These are phyloP conservation scores for Tetradesmus obliquus DNA, from an alignment of 139 green algal genomes.

Conservation along the genomic window DNA sequence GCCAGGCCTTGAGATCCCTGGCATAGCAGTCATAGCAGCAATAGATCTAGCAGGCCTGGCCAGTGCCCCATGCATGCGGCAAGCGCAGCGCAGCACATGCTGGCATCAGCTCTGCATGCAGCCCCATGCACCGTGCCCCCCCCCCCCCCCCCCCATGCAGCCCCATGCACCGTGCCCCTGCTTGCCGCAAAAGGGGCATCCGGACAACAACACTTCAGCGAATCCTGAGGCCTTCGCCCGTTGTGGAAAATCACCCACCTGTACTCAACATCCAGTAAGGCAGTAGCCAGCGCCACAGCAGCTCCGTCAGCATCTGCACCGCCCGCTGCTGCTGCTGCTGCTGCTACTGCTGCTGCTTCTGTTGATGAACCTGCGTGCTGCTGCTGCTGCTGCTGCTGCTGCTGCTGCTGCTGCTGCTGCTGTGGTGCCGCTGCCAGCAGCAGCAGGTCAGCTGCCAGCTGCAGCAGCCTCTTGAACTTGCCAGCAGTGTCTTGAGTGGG, in stretches of 20 bases:
- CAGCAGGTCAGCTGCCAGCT: conserved; percentile 17
- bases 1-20: no score
- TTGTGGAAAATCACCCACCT: background rate
- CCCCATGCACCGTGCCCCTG: no score
- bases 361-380: background rate
- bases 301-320: background rate
- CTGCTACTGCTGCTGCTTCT: background rate
- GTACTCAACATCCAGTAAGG: conserved; percentile 39
- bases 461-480: background rate
- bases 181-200: no score
- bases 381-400: conserved; percentile 22
- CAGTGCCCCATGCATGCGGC: no score
- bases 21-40: no score
- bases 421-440: background rate
- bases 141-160: no score
- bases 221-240: no score
- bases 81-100: no score
- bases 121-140: no score
- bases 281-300: conserved; percentile 7
- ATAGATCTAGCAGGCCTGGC: no score
- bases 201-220: no score
- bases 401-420: conserved; percentile 21
- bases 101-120: no score
- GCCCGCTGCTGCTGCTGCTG: conserved; percentile 19
- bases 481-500: conserved; percentile 29